Evolutionary conservation across 495 filamentous ascomycete genomes (phyloP).

Genomic region (Pseudevernia furfuracea): DNA sequence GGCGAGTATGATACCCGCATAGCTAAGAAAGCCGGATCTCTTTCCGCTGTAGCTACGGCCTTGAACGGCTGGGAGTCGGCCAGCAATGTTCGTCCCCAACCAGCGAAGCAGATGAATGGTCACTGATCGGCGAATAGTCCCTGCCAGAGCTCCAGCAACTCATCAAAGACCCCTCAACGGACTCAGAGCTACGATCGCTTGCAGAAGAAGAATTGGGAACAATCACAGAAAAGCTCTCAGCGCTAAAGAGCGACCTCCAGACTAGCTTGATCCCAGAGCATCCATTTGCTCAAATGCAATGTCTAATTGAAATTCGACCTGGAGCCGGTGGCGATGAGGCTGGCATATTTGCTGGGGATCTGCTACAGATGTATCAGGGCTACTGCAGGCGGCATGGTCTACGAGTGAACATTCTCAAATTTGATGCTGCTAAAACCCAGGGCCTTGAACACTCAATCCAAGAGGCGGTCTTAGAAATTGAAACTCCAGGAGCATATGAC

Average conservation of each 20-base stretch:
- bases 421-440: slow-evolving; percentile 40
- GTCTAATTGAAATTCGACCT: slow-evolving; percentile 83
- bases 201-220: slow-evolving; percentile 68
- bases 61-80: slow-evolving; percentile 56
- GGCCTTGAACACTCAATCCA: slow-evolving; percentile 52
- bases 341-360: slow-evolving; percentile 74
- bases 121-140: slow-evolving; percentile 36
- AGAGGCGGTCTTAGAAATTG: slow-evolving; percentile 85
- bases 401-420: slow-evolving; percentile 50
- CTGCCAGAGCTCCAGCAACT: slow-evolving; percentile 51
- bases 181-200: slow-evolving; percentile 56
- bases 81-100: slow-evolving; percentile 33
- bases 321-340: slow-evolving; percentile 93
- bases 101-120: background rate
- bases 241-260: slow-evolving; percentile 57
- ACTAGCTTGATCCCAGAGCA: slow-evolving; percentile 75
- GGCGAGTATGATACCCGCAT: slow-evolving; percentile 61
- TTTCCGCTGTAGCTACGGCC: slow-evolving; percentile 57
- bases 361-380: slow-evolving; percentile 80
- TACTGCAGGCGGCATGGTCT: slow-evolving; percentile 63
- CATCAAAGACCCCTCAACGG: slow-evolving; percentile 50
- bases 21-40: slow-evolving; percentile 72
- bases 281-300: slow-evolving; percentile 88
- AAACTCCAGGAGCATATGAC: slow-evolving; percentile 67
- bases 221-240: slow-evolving; percentile 51